Evolutionary conservation across 345 rosid species (phyloP).

Genomic region (Eucalyptus decipiens): DNA sequence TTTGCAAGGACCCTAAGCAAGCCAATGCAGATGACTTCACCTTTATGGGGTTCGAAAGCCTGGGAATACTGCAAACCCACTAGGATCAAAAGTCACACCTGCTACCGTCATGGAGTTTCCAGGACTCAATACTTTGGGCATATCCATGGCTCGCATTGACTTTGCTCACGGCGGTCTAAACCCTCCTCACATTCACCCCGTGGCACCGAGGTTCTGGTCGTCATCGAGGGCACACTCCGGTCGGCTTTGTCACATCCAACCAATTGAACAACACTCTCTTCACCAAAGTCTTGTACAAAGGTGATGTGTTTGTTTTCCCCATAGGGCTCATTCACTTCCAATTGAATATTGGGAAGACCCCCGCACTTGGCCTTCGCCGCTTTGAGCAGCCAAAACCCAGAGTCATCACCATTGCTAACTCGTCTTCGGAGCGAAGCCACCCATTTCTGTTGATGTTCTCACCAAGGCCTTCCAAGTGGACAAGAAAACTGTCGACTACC

Average conservation of each 20-base stretch:
- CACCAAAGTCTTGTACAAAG: neutral
- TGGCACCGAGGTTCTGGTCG: neutral
- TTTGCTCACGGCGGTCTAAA: neutral
- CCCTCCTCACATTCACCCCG: slow-evolving; percentile 3
- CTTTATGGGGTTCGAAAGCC: neutral
- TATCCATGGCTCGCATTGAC: neutral
- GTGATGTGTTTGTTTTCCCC: neutral
- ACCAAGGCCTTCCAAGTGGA: slow-evolving; percentile 30
- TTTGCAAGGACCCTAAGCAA: slow-evolving; percentile 9
- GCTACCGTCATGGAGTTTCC: neutral
- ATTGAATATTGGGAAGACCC: neutral
- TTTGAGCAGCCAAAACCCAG: slow-evolving; percentile 1
- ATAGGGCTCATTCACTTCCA: slow-evolving; percentile 1
- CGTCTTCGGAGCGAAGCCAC: neutral
- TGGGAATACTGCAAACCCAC: neutral
- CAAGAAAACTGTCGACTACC: neutral
- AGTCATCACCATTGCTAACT: neutral
- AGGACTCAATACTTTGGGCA: neutral
- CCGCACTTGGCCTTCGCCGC: neutral
- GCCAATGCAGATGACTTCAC: neutral
- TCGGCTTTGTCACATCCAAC: slow-evolving; percentile 3
- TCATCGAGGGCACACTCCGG: neutral
- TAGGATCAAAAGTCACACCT: neutral
- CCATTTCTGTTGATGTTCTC: slow-evolving; percentile 4
- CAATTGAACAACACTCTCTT: neutral